Evolutionary conservation across 805 yeast genomes (phyloP), one percentile per base, ranked within the genome.

Genomic region (Metschnikowia gruessii): DNA sequence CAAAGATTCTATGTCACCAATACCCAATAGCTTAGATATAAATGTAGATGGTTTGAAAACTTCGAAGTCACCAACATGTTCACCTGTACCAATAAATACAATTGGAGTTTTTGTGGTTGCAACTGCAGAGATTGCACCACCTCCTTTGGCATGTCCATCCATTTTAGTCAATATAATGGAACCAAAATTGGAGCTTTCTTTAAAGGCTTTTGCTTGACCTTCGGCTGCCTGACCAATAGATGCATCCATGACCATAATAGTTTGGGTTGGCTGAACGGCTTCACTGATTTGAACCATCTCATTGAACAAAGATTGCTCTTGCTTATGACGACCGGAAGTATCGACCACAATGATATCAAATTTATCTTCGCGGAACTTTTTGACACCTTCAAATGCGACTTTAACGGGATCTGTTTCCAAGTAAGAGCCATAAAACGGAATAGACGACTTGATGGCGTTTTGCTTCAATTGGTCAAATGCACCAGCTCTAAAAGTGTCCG

Each of bases 101-200:
- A 92, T 85, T 7, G 99, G 99, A 0, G 98, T 94, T 45, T 87
- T 77, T 2, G 98, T 92, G 2, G 97, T 94, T 2, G 99, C 99
- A 45, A 92, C 97, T 0, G 99, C 99, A 33, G 97, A 89, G 45
- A 92, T 91, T 26, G 99, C 99, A 75, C 99, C 99, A 70, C 99
- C 99, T 65, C 99, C 99, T 69, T 87, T 92, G 32, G 98, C 99
- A 61, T 94, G 97, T 43, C 98, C 98, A 68, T 92, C 99, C 95
- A 92, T 83, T 66, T 92, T 92, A 18, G 99, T 92, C 62, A 92
- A 76, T 49, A 92, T 85, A 53, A 92, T 92, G 21, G 97, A 90
- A 58, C 99, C 99, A 61, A 94, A 94, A 62, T 92, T 83, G 4
- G 97, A 76, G 28, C 91, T 81, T 43, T 91, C 96, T 66, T 92